Conservation (phyloP, 2,329 filamentous ascomycete species). For the Trichoderma atrobrunneum region DNA sequence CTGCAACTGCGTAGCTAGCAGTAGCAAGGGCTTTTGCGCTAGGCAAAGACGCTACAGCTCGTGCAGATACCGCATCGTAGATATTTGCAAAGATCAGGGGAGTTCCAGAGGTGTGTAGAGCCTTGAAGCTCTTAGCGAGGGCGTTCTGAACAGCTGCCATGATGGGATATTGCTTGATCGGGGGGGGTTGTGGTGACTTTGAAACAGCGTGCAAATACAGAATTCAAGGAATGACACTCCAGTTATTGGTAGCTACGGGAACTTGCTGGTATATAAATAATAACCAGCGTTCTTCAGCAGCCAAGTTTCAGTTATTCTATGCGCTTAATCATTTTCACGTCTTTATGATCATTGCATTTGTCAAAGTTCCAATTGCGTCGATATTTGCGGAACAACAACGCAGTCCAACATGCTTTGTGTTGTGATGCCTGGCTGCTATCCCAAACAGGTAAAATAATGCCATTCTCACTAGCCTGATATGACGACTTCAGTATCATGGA, state of each 20-base stretch:
- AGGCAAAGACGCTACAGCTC: conserved; percentile 1
- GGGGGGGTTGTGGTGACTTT: neutral
- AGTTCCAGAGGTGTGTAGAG: neutral
- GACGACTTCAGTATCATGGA: neutral
- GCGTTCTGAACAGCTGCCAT: neutral
- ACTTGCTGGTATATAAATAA: neutral
- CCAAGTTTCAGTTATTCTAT: neutral
- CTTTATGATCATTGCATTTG: neutral
- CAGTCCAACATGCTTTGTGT: neutral
- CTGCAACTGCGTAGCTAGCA: conserved; percentile 1
- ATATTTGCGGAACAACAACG: neutral
- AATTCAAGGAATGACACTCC: neutral
- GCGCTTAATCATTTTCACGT: neutral
- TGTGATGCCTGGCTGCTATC: neutral
- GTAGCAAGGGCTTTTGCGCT: conserved; percentile 7
- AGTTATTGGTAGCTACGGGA: neutral
- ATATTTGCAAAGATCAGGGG: neutral
- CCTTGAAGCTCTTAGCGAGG: neutral
- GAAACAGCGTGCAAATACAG: neutral
- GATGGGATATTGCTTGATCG: neutral
- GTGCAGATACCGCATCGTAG: neutral
- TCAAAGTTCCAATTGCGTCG: neutral
- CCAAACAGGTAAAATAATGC: neutral
- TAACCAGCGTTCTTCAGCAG: neutral
- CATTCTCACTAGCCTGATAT: neutral